Conservation (phyloP, 495 filamentous ascomycete genomes). For the Penicillium cataractarum region DNA sequence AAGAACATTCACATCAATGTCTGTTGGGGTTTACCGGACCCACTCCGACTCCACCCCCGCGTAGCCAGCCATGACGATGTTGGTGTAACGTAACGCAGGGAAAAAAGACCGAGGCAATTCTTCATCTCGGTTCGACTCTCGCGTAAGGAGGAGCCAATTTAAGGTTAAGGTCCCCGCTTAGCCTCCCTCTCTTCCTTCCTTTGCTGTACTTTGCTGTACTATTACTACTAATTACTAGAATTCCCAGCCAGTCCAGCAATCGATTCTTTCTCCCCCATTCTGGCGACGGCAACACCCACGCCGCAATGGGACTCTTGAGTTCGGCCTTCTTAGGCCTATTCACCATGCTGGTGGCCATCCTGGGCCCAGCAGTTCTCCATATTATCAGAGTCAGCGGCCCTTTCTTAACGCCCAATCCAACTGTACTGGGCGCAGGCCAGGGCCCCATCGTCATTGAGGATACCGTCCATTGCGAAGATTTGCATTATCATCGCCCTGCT, state of each 20-base stretch:
- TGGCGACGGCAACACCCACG: background rate
- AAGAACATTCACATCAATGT: background rate
- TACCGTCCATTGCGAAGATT: conserved; percentile 61
- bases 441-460: conserved; percentile 50
- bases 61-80: background rate
- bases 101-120: background rate
- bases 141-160: too few species aligned
- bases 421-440: conserved; percentile 38
- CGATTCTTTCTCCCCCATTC: background rate
- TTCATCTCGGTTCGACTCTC: background rate
- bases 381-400: conserved; percentile 35
- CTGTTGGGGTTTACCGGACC: background rate
- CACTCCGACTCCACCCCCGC: conserved; percentile 4
- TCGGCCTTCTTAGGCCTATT: conserved; percentile 37
- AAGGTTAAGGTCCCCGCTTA: too few species aligned
- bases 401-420: conserved; percentile 29
- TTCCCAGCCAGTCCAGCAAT: background rate
- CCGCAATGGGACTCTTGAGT: conserved; percentile 30
- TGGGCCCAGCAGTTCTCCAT: conserved; percentile 37
- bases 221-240: too few species aligned
- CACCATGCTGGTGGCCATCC: conserved; percentile 35
- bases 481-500: conserved; percentile 57
- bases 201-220: background rate
- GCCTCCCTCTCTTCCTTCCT: background rate
- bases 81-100: background rate